Base-by-base conservation (phyloP, 2,329 filamentous ascomycete genomes). In the Dactylella cylindrospora region DNA sequence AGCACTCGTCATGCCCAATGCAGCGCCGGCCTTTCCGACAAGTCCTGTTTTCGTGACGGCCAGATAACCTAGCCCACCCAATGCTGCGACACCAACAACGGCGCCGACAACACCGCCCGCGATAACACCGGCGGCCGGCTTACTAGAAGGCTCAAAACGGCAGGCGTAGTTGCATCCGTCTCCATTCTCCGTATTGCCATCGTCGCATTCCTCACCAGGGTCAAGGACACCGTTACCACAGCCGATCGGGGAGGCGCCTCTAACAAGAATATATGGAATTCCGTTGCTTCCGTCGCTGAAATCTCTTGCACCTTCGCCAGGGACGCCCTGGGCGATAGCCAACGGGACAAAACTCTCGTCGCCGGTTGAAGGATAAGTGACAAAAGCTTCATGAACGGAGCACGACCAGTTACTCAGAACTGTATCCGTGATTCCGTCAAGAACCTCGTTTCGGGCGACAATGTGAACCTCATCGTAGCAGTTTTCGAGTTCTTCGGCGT, bases 351-450 rank as follows among this genome's bases (percentile, higher is more conserved):
- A 76, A 33, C 57, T 62, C 29, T 62, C 23, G n/a, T n/a, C 5
- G 3, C 57, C 57, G 0, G 67, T 69, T 1, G 70, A 70, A 2
- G 74, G 74, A 43, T 72, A 76, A 29, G 64, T 66, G 1, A 73
- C 69, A 64, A 76, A 74, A 3, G 73, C 71, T 49, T 75, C 73
- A 51, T 76, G 74, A 6, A 75, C 74, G 43, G 72, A 74, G 60
- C 74, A 76, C 29, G 71, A 71, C 74, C 74, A 76, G 66, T 73
- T 70, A 44, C 73, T 74, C 5, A 76, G 68, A n/a, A 70, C 70
- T 7, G 35, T 36, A 65, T 76, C 74, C 17, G 70, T 69, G 17
- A 76, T 70, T 1, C 66, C 70, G 3, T 65, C 67, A 23, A 75
- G 68, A 7, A 71, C 70, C 2, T 66, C 39, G 19, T 70, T 71